These are phyloP conservation scores for Extremus antarcticus DNA, from an alignment of 495 filamentous ascomycete species.

Conservation along the genomic window DNA sequence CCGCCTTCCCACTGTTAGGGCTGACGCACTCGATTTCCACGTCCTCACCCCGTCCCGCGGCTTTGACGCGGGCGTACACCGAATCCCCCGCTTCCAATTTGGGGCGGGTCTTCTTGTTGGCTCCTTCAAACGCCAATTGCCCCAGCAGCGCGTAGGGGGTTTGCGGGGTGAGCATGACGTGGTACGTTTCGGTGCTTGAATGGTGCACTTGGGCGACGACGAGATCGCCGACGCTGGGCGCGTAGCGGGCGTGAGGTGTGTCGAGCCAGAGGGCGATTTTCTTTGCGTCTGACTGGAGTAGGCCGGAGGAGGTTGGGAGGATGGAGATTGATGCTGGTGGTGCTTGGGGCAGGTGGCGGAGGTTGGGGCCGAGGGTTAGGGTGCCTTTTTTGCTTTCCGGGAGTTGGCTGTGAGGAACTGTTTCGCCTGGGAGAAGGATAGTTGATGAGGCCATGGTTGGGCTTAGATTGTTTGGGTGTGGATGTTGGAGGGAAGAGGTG, in stretches of 20 bases:
- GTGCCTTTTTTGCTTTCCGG: conserved; percentile 53
- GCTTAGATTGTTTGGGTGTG: conserved; percentile 4
- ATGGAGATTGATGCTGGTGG: too few species aligned
- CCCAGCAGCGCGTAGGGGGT: conserved; percentile 66
- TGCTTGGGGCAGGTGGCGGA: conserved; percentile 60
- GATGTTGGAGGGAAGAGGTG: not conserved
- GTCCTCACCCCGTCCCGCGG: conserved; percentile 70
- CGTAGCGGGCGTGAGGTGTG: conserved; percentile 58
- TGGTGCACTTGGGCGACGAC: conserved; percentile 76
- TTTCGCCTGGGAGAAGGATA: conserved; percentile 71
- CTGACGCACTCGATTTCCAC: conserved; percentile 84
- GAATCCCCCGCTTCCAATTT: conserved; percentile 59
- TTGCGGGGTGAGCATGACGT: conserved; percentile 57
- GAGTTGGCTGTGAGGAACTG: conserved; percentile 47
- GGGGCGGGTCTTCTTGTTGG: conserved; percentile 83
- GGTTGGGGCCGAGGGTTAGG: conserved; percentile 75
- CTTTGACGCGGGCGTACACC: conserved; percentile 73
- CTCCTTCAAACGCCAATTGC: conserved; percentile 81
- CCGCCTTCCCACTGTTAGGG: conserved; percentile 72
- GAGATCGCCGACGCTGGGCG: conserved; percentile 63
- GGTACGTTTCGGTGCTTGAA: conserved; percentile 63
- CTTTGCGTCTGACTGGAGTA: conserved; percentile 59
- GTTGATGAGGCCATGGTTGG: conserved; percentile 39
- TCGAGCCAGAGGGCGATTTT: conserved; percentile 78
- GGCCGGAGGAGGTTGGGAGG: conserved; percentile 65